Base-by-base conservation (phyloP, 2,329 filamentous ascomycete genomes). In the Aspergillus candidus region DNA sequence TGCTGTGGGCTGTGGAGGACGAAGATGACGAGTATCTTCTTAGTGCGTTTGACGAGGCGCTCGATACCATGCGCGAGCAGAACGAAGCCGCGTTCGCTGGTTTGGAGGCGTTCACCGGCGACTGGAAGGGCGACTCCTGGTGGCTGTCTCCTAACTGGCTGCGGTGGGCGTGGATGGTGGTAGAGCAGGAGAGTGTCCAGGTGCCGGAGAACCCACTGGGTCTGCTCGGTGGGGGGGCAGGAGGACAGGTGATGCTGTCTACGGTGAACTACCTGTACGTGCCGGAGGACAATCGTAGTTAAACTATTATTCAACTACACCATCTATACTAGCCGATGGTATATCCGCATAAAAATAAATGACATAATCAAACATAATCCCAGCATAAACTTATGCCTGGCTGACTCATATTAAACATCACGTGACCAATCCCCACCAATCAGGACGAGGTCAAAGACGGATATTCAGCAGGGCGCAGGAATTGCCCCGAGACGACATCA, bases 161-260 rank as follows among this genome's bases (percentile, higher is more conserved):
- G 37, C 65, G 67, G 36, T 72, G 70, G 70, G 65, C 66, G 17
- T 71, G 67, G 62, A 62, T 64, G 46, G 58, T 70, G 35, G 59
- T 59, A 33, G 62, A 69, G 39, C 62, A 69, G 33, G 69, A 72
- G 46, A 57, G 54, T 39, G 58, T 69, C 34, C 57, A 62, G 41
- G 53, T 62, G 18, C 59, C 63, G 1, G 59, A 61, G 38, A 57
- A 68, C 41, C 64, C 67, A 18, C 46, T 70, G 32, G 44, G 50
- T 12, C 48, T 67, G 39, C 47, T 68, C 13, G 53, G 46, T 11
- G 44, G 33, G 12, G 12, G 32, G 15, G 48, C 43, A 13, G 34
- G 48, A n/a, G 54, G 54, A 7, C 46, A 51, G 22, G 44, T 55
- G 30, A 52, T 50, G 47, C 44, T 66, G 45, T 50, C 54, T 40